Conservation (phyloP, 2,329 filamentous ascomycete species). For the Huntiella savannae region DNA sequence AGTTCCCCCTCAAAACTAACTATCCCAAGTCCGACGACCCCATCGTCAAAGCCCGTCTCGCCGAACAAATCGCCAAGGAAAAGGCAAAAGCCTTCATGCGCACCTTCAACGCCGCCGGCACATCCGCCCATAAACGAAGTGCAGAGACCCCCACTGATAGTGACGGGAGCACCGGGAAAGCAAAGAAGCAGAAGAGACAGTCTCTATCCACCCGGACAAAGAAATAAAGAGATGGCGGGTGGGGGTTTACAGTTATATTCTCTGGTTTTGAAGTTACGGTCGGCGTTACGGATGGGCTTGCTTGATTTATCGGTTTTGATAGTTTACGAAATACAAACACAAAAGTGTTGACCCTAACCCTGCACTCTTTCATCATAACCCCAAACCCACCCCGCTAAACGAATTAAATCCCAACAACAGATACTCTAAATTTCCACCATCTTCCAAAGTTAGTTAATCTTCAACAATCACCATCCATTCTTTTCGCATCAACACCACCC, state of each 20-base stretch:
- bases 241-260: neutral
- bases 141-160: no score
- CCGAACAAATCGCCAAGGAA: constrained; percentile 37
- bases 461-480: constrained; percentile 3
- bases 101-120: constrained; percentile 16
- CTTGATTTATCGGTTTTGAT: neutral
- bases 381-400: neutral
- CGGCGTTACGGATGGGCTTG: neutral
- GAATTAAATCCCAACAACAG: neutral
- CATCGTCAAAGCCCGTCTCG: constrained; percentile 30
- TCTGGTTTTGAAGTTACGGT: neutral
- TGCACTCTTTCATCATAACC: neutral
- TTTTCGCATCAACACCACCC: constrained; percentile 7
- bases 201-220: constrained; percentile 3
- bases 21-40: constrained; percentile 29
- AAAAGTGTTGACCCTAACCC: neutral
- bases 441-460: neutral
- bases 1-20: neutral
- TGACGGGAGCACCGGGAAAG: neutral
- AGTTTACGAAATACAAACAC: neutral
- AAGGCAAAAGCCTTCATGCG: constrained; percentile 32
- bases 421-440: neutral
- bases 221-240: neutral
- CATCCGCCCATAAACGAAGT: neutral
- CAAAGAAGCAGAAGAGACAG: constrained; percentile 9